Evolutionary conservation across 108 stramenopile species (phyloP), one percentile per base, ranked within the genome.

Genomic region (Stephanodiscus triporus): DNA sequence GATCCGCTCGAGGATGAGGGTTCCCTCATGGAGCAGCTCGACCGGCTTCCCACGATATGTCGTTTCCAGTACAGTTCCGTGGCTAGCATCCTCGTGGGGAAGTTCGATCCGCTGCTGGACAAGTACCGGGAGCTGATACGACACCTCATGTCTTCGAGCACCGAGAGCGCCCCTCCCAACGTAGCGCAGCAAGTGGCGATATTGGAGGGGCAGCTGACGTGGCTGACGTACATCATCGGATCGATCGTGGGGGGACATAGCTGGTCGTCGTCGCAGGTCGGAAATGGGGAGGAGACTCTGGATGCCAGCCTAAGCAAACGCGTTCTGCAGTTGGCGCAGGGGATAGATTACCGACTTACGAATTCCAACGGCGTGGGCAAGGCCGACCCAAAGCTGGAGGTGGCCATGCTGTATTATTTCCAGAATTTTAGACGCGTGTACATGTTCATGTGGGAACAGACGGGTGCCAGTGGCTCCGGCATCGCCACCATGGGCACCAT

Each of bases 381-480:
- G 49, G 84, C 91, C 17, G 89, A 94, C 61, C 65, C 84, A 17
- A 86, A 89, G 66, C 78, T 96, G 43, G 96, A 96, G 70, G 68
- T 84, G 51, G 91, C 96, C 0, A 30, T 95, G 29, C 68, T 97
- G 45, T 95, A 85, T 68, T 95, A 95, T 84, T 95, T 97, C 72
- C 90, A 96, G 77, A 86, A 91, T 64, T 96, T 96, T 69, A 86
- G 95, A 49, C 86, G 92, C 34, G 91, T 96, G 32, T 98, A 95
- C 83, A 95, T 96, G 94, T 97, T 96, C 66, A 95, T 96, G 93
- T 97, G 95, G 95, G 97, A 96, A 60, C 93, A 95, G 85, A 88
- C 92, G 77, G 68, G 88, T 76, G 19, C 20, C 40, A 32, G n/a
- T 27, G 36, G 37, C 42, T 32, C 23, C 38, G 6, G 6, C 8